Evolutionary conservation across 2,329 filamentous ascomycete genomes (phyloP), one percentile per base, ranked within the genome.

Genomic region (Claviceps digitariae): DNA sequence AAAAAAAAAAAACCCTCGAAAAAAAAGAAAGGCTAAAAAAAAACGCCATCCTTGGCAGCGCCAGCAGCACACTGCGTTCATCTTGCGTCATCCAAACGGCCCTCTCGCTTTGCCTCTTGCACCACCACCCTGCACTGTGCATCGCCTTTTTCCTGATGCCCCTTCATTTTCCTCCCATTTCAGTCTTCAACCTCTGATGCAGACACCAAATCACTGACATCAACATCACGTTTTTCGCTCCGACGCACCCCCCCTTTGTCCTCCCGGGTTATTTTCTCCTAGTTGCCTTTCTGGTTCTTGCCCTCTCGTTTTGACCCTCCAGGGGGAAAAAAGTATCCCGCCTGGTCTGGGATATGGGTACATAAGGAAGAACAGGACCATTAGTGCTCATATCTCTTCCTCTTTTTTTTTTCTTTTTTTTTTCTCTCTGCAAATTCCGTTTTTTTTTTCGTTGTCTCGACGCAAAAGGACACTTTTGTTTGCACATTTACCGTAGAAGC

Each of bases 1-100:
- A n/a, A n/a, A n/a, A n/a, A n/a, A n/a, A n/a, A n/a, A n/a, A n/a
- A n/a, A n/a, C 38, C 38, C 38, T 8, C n/a, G 17, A 7, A 17
- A 40, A 15, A 40, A 7, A 40, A 40, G 17, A 20, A 40, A n/a
- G 5, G 12, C 7, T 9, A 43, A 1, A 2, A 0, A 25, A 25
- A n/a, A 21, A 4, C 10, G 5, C n/a, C n/a, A n/a, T n/a, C n/a
- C n/a, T n/a, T n/a, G n/a, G n/a, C n/a, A n/a, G n/a, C n/a, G 10
- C 20, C 21, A 13, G 25, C 17, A 8, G 13, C 34, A 50, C 12
- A 4, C 43, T 51, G 15, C 41, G 31, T 47, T 17, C 23, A 21
- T 23, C 21, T 46, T 52, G 50, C 50, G 50, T 52, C 50, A 52
- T 46, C 31, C 43, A 41, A 51, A 15, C 7, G n/a, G 23, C 48